Percentiles rank a stretch among this genome's conserved stretches.
phyloP scores from a whole-genome alignment of 495 filamentous ascomycete genomes.

The Neurospora africana region DNA sequence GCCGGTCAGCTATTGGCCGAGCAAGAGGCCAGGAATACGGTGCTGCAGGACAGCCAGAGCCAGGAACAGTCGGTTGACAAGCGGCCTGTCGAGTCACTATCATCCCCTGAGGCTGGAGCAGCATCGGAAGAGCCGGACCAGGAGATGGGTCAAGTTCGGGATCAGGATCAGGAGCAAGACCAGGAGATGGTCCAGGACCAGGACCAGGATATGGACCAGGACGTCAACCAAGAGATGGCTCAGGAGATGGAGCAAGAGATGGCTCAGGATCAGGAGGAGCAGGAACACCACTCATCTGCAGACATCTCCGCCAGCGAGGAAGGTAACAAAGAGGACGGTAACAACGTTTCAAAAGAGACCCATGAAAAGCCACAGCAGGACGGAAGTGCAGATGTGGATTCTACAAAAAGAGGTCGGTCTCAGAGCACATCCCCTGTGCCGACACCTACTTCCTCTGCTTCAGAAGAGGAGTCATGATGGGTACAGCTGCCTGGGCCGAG shows the following conservation, averaged over 20 bases:
- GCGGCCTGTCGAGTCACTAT: neutral
- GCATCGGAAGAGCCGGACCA: neutral
- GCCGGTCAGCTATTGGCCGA: neutral
- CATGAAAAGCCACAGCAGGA: neutral
- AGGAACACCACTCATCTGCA: neutral
- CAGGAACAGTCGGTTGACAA: neutral
- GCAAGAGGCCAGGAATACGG: neutral
- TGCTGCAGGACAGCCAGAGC: neutral
- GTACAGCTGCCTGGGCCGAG: neutral
- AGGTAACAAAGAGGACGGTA: neutral
- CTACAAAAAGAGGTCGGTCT: neutral
- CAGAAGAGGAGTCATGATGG: neutral
- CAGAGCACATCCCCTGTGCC: neutral
- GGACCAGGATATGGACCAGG: neutral
- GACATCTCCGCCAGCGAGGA: neutral
- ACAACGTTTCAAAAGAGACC: neutral
- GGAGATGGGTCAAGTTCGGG: neutral
- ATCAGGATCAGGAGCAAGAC: neutral
- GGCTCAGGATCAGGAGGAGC: neutral
- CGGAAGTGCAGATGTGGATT: neutral
- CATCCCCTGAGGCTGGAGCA: neutral
- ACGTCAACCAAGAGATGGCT: neutral
- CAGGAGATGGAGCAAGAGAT: neutral
- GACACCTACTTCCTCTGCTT: neutral
- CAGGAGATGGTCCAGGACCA: neutral